phyloP scores from a whole-genome alignment of 2,329 filamentous ascomycete genomes.

The Furcasterigmium sp. region DNA sequence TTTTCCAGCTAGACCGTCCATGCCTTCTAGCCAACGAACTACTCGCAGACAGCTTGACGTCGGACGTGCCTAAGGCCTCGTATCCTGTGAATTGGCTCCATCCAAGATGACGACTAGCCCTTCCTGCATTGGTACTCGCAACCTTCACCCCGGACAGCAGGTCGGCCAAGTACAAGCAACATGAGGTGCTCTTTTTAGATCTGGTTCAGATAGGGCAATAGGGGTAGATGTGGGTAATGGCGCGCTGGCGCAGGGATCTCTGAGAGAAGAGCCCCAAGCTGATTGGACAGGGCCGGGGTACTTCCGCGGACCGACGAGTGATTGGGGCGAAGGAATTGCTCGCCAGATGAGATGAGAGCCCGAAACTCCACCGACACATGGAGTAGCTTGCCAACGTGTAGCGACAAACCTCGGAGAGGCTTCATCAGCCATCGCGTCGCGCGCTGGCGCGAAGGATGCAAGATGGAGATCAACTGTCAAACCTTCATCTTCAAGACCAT shows the following conservation, averaged over 20 bases:
- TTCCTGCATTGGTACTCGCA: background rate
- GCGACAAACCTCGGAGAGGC: no score
- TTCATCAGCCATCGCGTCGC: no score
- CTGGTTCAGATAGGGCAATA: background rate
- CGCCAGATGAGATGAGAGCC: background rate
- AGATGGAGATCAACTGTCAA: no score
- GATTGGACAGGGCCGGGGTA: slow-evolving; percentile 5
- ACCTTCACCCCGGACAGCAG: background rate
- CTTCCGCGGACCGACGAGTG: background rate
- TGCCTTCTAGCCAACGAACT: background rate
- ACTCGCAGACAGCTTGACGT: background rate
- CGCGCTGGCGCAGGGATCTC: background rate
- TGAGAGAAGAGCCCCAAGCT: background rate
- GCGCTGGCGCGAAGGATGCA: no score
- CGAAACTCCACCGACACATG: no score
- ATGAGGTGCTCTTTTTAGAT: background rate
- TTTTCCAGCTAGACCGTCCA: background rate
- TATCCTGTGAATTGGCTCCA: background rate
- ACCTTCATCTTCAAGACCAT: no score
- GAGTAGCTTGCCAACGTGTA: no score
- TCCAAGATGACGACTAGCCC: background rate
- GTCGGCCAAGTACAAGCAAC: background rate
- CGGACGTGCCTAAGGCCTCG: background rate
- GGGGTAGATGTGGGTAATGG: background rate
- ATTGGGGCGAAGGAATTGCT: background rate